Conservation (phyloP, 352 stramenopile species). For the Phytopythium litorale region DNA sequence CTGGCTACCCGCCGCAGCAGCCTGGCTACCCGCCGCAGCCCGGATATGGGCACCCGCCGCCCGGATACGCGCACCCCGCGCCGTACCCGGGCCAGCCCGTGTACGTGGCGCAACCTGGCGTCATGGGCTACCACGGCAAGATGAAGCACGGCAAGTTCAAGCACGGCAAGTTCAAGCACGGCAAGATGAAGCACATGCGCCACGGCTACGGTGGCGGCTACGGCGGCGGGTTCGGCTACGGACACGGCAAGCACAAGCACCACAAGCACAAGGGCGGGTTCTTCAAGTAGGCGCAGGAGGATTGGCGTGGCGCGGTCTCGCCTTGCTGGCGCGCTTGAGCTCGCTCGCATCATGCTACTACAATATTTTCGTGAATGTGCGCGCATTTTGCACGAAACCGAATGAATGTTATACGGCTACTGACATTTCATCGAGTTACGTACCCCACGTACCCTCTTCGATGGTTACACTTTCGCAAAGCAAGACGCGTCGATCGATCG, state of each 20-base stretch:
- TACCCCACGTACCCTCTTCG: not conserved
- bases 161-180: conserved; percentile 27
- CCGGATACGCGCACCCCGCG: not conserved
- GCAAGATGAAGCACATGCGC: conserved; percentile 24
- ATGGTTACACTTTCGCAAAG: not conserved
- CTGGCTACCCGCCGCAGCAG: conserved; percentile 11
- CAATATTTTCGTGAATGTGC: too few relatives aligned
- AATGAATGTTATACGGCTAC: too few relatives aligned
- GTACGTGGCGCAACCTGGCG: conserved; percentile 32
- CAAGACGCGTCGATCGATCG: not conserved
- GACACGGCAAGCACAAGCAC: conserved; percentile 6
- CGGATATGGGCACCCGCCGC: not conserved
- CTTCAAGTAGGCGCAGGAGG: conserved; percentile 15
- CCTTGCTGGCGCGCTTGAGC: too few relatives aligned
- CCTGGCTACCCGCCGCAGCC: conserved; percentile 14
- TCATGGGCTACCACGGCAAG: conserved; percentile 25
- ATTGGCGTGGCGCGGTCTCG: not conserved
- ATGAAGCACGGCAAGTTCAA: conserved; percentile 36
- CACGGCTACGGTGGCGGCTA: conserved; percentile 12
- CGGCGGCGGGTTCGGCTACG: not conserved
- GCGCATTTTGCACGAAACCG: too few relatives aligned
- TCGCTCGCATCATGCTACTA: too few relatives aligned
- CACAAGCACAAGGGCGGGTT: conserved; percentile 27
- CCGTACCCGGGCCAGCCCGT: conserved; percentile 15
- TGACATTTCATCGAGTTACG: too few relatives aligned